Evolutionary conservation across 306 rosid genomes (phyloP).

Genomic region (Luffa aegyptiaca): DNA sequence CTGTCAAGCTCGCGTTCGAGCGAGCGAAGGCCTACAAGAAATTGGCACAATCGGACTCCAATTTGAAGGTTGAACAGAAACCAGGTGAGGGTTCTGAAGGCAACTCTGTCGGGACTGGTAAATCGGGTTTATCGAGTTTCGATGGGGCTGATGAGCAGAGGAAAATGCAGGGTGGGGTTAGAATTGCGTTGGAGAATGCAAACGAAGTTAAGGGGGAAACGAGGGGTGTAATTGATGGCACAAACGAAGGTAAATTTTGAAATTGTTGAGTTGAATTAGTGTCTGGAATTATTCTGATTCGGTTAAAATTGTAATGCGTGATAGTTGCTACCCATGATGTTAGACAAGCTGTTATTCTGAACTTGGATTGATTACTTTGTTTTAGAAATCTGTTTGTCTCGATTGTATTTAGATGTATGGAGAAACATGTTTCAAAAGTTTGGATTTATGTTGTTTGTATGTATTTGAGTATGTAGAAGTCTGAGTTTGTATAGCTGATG

Average conservation of each 20-base stretch:
- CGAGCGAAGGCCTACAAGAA: conserved; percentile 55
- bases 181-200: conserved; percentile 56
- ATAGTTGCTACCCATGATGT: neutral
- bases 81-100: conserved; percentile 17
- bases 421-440: neutral
- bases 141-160: conserved; percentile 18
- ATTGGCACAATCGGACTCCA: conserved; percentile 13
- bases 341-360: neutral
- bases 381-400: neutral
- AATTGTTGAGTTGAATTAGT: neutral
- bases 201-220: conserved; percentile 7
- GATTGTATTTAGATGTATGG: neutral
- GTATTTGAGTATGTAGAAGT: neutral
- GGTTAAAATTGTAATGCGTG: neutral
- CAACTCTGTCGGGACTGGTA: conserved; percentile 8
- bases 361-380: neutral
- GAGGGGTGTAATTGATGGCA: conserved; percentile 13
- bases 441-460: neutral
- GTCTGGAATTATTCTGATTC: neutral
- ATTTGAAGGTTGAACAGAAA: conserved; percentile 18
- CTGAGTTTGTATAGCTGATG: neutral
- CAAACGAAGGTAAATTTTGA: conserved; percentile 27
- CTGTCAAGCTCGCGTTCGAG: conserved; percentile 53
- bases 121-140: conserved; percentile 1
- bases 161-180: conserved; percentile 34